phyloP scores from a whole-genome alignment of 1,284 basidiomycete genomes.

The Cryptococcus hybrid region DNA sequence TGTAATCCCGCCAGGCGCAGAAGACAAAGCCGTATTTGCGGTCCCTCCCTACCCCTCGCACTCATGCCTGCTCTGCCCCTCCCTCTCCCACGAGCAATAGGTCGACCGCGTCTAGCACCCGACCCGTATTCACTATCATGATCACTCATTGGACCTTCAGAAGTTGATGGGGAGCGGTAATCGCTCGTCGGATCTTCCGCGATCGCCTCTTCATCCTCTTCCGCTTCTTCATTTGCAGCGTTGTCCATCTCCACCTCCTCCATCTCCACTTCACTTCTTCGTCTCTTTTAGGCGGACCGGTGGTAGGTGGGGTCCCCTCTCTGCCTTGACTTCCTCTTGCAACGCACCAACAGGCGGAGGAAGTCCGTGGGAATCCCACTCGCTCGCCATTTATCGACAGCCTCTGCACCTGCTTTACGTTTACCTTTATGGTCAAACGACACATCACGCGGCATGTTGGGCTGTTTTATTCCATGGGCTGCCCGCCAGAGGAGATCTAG shows the following conservation, averaged over 20 bases:
- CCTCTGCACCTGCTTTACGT: slow-evolving; percentile 43
- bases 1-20: slow-evolving; percentile 15
- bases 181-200: slow-evolving; percentile 3
- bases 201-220: slow-evolving; percentile 5
- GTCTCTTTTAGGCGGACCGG: slow-evolving; percentile 32
- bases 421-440: slow-evolving; percentile 32
- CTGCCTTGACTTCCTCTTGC: neutral
- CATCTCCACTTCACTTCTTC: slow-evolving; percentile 32
- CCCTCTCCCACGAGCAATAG: slow-evolving; percentile 1
- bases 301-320: neutral
- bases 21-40: slow-evolving; percentile 3
- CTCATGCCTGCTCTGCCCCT: slow-evolving; percentile 2
- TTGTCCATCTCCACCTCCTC: slow-evolving; percentile 22
- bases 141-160: slow-evolving; percentile 6
- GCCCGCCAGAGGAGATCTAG: slow-evolving; percentile 41
- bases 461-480: slow-evolving; percentile 12
- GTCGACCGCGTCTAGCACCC: slow-evolving; percentile 1
- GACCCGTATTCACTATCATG: slow-evolving; percentile 25
- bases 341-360: neutral
- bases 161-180: slow-evolving; percentile 5
- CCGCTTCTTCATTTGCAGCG: slow-evolving; percentile 2
- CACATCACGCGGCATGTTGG: slow-evolving; percentile 1
- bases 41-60: slow-evolving; percentile 4
- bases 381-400: slow-evolving; percentile 45
- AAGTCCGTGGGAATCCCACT: slow-evolving; percentile 32